phyloP scores from a whole-genome alignment of 148 eudicot species.

The Vaccinium corymbosum region DNA sequence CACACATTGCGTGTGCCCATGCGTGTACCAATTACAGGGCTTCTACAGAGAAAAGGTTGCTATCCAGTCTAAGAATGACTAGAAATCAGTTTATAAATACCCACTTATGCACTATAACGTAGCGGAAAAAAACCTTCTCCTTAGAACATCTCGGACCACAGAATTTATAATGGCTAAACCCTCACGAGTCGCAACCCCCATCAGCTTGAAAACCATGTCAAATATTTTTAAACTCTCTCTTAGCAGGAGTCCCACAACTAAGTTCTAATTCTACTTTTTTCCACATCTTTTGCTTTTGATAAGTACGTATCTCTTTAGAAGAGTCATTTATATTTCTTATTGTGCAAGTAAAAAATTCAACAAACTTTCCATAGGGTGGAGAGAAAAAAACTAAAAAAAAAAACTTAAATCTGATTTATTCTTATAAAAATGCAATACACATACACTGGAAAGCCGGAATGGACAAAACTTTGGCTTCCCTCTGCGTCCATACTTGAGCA shows the following conservation, averaged over 20 bases:
- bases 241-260: background rate
- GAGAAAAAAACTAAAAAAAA: background rate
- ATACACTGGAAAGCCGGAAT: constrained; percentile 31
- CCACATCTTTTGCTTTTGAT: background rate
- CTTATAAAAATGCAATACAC: constrained; percentile 1
- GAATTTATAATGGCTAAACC: background rate
- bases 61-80: background rate
- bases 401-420: background rate
- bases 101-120: background rate
- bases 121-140: too few species aligned
- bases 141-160: background rate
- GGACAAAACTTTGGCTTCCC: constrained; percentile 45
- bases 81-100: background rate
- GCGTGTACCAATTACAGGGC: background rate
- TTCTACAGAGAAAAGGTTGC: background rate
- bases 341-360: background rate
- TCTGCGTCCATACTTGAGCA: constrained; percentile 39
- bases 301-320: background rate
- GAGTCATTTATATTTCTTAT: background rate
- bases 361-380: background rate
- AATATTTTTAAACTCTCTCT: background rate
- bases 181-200: background rate
- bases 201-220: background rate
- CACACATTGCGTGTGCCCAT: too few species aligned
- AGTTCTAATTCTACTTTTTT: background rate